A percentile compares a stretch with the other conserved stretches of the same genome.
Evolutionary conservation across 345 rosid genomes (phyloP).

Genomic region (Mallotus nudiflorus): DNA sequence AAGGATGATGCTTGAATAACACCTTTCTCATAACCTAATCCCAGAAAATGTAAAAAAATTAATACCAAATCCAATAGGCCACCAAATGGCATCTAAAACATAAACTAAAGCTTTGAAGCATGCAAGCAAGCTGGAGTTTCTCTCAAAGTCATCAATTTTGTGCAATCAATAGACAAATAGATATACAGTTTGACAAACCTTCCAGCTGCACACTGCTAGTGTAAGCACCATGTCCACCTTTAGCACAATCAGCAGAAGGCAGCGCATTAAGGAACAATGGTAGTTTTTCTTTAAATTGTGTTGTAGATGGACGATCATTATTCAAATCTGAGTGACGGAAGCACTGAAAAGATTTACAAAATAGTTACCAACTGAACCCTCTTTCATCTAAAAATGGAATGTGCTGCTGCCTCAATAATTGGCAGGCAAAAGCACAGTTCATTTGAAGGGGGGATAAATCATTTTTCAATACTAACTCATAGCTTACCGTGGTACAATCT

Average conservation of each 20-base stretch:
- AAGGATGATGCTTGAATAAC: slow-evolving; percentile 89
- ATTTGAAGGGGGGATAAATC: background rate
- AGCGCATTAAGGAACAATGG: slow-evolving; percentile 95
- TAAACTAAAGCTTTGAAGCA: slow-evolving; percentile 1
- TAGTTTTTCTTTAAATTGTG: slow-evolving; percentile 84
- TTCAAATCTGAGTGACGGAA: slow-evolving; percentile 85
- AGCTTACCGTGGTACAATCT: slow-evolving; percentile 94
- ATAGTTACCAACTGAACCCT: slow-evolving; percentile 8
- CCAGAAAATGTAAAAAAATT: slow-evolving; percentile 11
- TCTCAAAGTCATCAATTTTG: background rate
- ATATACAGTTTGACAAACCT: slow-evolving; percentile 49
- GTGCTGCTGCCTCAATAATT: slow-evolving; percentile 3
- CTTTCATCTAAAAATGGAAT: slow-evolving; percentile 15
- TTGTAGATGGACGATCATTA: slow-evolving; percentile 81
- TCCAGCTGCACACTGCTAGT: slow-evolving; percentile 76
- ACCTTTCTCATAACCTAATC: slow-evolving; percentile 71
- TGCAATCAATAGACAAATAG: slow-evolving; percentile 6
- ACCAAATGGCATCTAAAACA: background rate
- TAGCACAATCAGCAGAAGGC: slow-evolving; percentile 97
- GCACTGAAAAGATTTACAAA: slow-evolving; percentile 63
- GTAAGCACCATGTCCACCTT: slow-evolving; percentile 99
- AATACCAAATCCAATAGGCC: background rate
- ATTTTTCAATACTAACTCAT: too few relatives aligned
- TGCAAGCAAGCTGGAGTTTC: slow-evolving; percentile 4
- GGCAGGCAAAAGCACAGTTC: background rate